Conservation (phyloP, 352 stramenopile species). For the Phytopythium mirpurense region DNA sequence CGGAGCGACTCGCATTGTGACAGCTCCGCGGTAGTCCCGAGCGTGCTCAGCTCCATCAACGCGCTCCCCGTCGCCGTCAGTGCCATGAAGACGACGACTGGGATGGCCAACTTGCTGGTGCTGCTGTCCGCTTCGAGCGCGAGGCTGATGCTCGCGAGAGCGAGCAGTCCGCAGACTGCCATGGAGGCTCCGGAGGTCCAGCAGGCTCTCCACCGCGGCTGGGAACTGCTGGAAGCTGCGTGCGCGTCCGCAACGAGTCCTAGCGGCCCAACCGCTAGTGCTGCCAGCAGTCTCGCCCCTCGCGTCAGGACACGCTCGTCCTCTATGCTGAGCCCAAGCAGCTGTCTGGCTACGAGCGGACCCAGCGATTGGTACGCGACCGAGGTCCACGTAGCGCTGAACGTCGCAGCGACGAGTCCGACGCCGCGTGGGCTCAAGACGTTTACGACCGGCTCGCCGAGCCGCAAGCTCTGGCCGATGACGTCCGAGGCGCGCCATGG, state of each 20-base stretch:
- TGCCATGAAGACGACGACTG: slow-evolving; percentile 20
- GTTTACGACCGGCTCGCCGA: background rate
- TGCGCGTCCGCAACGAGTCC: slow-evolving; percentile 2
- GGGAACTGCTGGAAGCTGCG: background rate
- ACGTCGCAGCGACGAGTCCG: slow-evolving; percentile 30
- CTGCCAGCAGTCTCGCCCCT: background rate
- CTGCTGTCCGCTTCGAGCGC: slow-evolving; percentile 10
- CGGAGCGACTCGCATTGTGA: slow-evolving; percentile 36
- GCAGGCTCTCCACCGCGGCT: slow-evolving; percentile 58
- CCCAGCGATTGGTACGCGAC: slow-evolving; percentile 13
- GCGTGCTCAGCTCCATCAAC: slow-evolving; percentile 22
- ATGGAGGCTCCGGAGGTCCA: slow-evolving; percentile 42
- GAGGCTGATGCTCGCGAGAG: slow-evolving; percentile 22
- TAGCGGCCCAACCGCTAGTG: background rate
- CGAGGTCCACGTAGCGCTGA: slow-evolving; percentile 32
- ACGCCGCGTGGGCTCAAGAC: slow-evolving; percentile 29
- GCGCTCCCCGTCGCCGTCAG: slow-evolving; percentile 20
- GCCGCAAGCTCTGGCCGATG: slow-evolving; percentile 1
- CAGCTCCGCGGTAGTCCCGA: slow-evolving; percentile 31
- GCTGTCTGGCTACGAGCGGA: slow-evolving; percentile 15
- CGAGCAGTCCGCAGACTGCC: slow-evolving; percentile 18
- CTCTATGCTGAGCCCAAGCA: slow-evolving; percentile 17
- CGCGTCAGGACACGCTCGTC: background rate
- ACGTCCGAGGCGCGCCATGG: background rate
- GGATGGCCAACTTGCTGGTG: slow-evolving; percentile 4